Evolutionary conservation across 768 basidiomycete species (phyloP).

Genomic region (Hemileccinum rubropunctum): DNA sequence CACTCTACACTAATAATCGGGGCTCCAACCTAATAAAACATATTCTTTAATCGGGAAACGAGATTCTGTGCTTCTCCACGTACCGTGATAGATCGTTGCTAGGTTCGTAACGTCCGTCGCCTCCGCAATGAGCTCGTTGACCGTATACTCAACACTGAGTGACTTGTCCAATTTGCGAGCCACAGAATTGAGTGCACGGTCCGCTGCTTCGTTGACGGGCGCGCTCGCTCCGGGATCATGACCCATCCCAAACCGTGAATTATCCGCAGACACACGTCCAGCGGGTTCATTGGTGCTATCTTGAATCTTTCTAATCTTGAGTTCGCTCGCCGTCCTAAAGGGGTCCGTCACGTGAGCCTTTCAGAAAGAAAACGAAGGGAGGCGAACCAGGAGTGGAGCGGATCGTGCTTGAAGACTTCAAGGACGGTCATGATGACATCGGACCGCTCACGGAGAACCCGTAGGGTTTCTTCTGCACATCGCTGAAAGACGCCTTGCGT

Average conservation of each 20-base stretch:
- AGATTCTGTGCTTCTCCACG: constrained; percentile 20
- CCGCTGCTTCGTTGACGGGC: constrained; percentile 81
- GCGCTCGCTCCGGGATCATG: constrained; percentile 63
- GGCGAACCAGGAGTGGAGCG: constrained; percentile 84
- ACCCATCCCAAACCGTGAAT: constrained; percentile 33
- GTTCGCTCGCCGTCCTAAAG: constrained; percentile 71
- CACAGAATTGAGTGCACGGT: constrained; percentile 81
- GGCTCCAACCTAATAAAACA: constrained; percentile 39
- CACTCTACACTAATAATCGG: constrained; percentile 30
- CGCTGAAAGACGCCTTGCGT: constrained; percentile 93
- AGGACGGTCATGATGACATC: constrained; percentile 91
- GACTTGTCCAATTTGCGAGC: constrained; percentile 78
- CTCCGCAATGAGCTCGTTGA: constrained; percentile 88
- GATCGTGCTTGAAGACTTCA: constrained; percentile 96
- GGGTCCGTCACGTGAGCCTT: neutral
- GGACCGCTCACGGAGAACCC: constrained; percentile 82
- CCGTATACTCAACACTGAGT: constrained; percentile 88
- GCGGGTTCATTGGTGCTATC: constrained; percentile 32
- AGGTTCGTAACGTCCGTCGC: constrained; percentile 79
- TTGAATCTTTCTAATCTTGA: constrained; percentile 68
- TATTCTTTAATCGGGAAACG: constrained; percentile 1
- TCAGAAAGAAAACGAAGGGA: neutral
- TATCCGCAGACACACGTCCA: constrained; percentile 21
- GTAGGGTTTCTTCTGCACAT: constrained; percentile 91
- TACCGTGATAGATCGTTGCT: constrained; percentile 75